Percentiles rank a stretch among this genome's conserved stretches.
phyloP scores from a whole-genome alignment of 805 yeast species.

The Tanozyma kutaoensis region DNA sequence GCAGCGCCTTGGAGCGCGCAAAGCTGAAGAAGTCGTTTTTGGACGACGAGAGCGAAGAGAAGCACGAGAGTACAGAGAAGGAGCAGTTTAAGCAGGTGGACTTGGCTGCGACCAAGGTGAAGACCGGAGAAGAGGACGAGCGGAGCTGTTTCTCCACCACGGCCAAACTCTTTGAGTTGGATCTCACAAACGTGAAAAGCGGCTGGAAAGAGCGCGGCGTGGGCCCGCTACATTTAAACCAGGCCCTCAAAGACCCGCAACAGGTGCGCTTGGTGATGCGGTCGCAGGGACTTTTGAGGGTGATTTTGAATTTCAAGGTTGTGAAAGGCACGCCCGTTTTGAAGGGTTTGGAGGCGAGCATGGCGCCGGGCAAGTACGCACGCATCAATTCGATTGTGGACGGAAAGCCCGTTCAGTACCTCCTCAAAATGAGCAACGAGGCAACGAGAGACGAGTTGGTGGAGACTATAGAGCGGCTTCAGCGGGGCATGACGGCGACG shows the following conservation, averaged over 20 bases:
- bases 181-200: slow-evolving; percentile 44
- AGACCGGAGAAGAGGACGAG: slow-evolving; percentile 90
- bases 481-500: not conserved
- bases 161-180: slow-evolving; percentile 68
- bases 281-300: slow-evolving; percentile 72
- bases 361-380: slow-evolving; percentile 71
- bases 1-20: slow-evolving; percentile 43
- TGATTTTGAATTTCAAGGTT: slow-evolving; percentile 66
- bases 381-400: slow-evolving; percentile 55
- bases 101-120: slow-evolving; percentile 37
- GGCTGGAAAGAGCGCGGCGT: slow-evolving; percentile 97
- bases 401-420: slow-evolving; percentile 68
- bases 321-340: slow-evolving; percentile 45
- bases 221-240: slow-evolving; percentile 77
- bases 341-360: slow-evolving; percentile 78
- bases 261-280: slow-evolving; percentile 78
- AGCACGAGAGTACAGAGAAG: too few relatives aligned
- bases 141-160: slow-evolving; percentile 50
- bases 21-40: slow-evolving; percentile 43
- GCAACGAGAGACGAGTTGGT: slow-evolving; percentile 46
- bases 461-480: slow-evolving; percentile 30
- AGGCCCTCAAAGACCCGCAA: slow-evolving; percentile 16
- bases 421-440: slow-evolving; percentile 56
- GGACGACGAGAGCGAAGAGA: slow-evolving; percentile 14
- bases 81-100: slow-evolving; percentile 43